Percentiles rank a stretch among this genome's conserved stretches.
Evolutionary conservation across 2,329 filamentous ascomycete species (phyloP).

Genomic region (Claviceps maximensis): DNA sequence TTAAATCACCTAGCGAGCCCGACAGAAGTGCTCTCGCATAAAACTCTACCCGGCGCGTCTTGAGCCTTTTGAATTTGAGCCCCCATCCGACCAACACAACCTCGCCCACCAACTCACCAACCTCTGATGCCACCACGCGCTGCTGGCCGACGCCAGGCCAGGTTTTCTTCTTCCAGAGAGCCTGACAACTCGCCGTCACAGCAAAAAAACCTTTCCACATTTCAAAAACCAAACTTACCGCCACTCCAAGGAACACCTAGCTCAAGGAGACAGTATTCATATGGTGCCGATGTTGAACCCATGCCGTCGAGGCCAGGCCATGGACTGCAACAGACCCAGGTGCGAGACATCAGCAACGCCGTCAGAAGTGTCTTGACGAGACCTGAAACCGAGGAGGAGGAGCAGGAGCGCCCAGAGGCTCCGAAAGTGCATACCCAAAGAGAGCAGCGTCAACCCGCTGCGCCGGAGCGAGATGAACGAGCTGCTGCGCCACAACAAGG

Average conservation of each 20-base stretch:
- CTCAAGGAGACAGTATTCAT: slow-evolving; percentile 24
- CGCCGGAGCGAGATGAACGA: slow-evolving; percentile 11
- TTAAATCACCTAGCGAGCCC: not conserved
- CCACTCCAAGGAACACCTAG: slow-evolving; percentile 20
- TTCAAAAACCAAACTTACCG: slow-evolving; percentile 16
- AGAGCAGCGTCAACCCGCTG: not conserved
- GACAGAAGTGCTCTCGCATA: not conserved
- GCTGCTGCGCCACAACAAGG: slow-evolving; percentile 4
- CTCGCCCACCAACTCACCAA: not conserved
- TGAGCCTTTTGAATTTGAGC: not conserved
- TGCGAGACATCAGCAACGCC: slow-evolving; percentile 16
- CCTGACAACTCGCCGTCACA: slow-evolving; percentile 4
- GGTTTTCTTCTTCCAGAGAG: slow-evolving; percentile 5
- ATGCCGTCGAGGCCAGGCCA: slow-evolving; percentile 11
- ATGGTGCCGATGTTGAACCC: slow-evolving; percentile 24
- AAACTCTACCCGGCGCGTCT: not conserved
- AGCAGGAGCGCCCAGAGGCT: slow-evolving; percentile 4
- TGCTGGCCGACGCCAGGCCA: slow-evolving; percentile 4
- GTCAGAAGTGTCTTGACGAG: slow-evolving; percentile 16
- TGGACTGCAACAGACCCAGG: slow-evolving; percentile 7
- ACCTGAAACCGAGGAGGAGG: slow-evolving; percentile 4
- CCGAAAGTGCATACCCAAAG: not conserved
- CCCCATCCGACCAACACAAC: not conserved
- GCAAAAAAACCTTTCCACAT: slow-evolving; percentile 2
- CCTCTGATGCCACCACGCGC: slow-evolving; percentile 9